Conservation (phyloP, 2,329 filamentous ascomycete species). For the Stemphylium beticola region DNA sequence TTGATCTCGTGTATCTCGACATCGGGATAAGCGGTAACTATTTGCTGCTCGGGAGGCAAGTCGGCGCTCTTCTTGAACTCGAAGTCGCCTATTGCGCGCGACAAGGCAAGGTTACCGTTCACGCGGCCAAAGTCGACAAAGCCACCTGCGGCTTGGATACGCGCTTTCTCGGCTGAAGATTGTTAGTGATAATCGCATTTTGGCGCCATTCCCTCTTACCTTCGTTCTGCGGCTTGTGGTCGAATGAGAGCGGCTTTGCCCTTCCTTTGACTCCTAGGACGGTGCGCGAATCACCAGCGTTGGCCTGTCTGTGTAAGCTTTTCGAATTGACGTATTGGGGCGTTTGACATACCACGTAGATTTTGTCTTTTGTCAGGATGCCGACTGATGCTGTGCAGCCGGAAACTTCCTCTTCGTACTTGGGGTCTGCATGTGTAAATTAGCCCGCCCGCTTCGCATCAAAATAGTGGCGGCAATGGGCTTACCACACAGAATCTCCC, state of each 20-base stretch:
- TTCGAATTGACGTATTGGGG: not conserved
- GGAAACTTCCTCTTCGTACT: slow-evolving; percentile 97
- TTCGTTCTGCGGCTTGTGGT: slow-evolving; percentile 99
- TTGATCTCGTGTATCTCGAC: slow-evolving; percentile 89
- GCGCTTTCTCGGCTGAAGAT: slow-evolving; percentile 84
- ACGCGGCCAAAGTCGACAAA: slow-evolving; percentile 99
- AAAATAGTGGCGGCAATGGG: not conserved
- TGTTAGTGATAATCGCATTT: slow-evolving; percentile 20
- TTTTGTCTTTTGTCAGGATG: slow-evolving; percentile 86
- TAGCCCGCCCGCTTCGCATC: slow-evolving; percentile 27
- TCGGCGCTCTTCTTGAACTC: slow-evolving; percentile 99
- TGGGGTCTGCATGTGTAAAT: slow-evolving; percentile 71
- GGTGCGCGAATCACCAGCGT: slow-evolving; percentile 93
- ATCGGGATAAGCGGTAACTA: slow-evolving; percentile 95
- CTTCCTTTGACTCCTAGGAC: slow-evolving; percentile 96
- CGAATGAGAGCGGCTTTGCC: slow-evolving; percentile 97
- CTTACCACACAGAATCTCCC: slow-evolving; percentile 93
- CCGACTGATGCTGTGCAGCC: slow-evolving; percentile 95
- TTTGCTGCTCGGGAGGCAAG: slow-evolving; percentile 96
- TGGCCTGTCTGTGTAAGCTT: slow-evolving; percentile 68
- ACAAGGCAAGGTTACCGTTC: slow-evolving; percentile 96
- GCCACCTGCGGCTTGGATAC: slow-evolving; percentile 92
- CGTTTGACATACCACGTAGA: slow-evolving; percentile 82
- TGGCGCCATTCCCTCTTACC: slow-evolving; percentile 57
- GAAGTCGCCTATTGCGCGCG: slow-evolving; percentile 96